Conservation (phyloP, 768 basidiomycete species). For the Podaxis rugospora region DNA sequence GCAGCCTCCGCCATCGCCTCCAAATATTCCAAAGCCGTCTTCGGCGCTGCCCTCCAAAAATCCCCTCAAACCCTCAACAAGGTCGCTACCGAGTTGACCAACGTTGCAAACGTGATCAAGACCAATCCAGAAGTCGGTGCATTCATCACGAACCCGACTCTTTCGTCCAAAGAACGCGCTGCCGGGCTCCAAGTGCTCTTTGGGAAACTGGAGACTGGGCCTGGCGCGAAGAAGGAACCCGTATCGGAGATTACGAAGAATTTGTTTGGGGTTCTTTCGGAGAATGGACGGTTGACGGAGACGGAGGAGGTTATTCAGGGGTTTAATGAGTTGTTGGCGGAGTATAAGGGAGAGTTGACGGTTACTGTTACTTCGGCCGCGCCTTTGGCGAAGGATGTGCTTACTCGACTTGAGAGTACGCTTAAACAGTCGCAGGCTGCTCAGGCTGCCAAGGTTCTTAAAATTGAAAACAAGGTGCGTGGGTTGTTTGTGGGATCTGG, state of each 20-base stretch:
- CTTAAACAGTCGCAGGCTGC: constrained; percentile 86
- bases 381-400: constrained; percentile 72
- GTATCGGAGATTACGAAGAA: constrained; percentile 88
- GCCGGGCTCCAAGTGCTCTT: constrained; percentile 66
- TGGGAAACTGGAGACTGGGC: constrained; percentile 52
- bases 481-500: too few relatives aligned
- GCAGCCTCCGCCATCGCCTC: constrained; percentile 72
- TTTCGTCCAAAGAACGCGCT: constrained; percentile 73
- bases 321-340: constrained; percentile 84
- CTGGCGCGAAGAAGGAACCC: constrained; percentile 65
- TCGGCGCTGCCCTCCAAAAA: constrained; percentile 76
- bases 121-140: constrained; percentile 57
- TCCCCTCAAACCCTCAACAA: constrained; percentile 79
- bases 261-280: constrained; percentile 82
- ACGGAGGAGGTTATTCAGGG: constrained; percentile 84
- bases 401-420: constrained; percentile 74
- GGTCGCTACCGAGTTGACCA: constrained; percentile 79
- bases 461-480: constrained; percentile 85
- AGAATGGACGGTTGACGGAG: constrained; percentile 89
- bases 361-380: constrained; percentile 88
- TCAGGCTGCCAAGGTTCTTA: constrained; percentile 82
- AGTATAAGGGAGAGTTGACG: constrained; percentile 90
- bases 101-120: constrained; percentile 67
- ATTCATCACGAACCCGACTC: constrained; percentile 88
- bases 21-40: constrained; percentile 84